Evolutionary conservation across 73 alveolate species (phyloP), one percentile per base, ranked within the genome.

Genomic region (Halteria grandinella): DNA sequence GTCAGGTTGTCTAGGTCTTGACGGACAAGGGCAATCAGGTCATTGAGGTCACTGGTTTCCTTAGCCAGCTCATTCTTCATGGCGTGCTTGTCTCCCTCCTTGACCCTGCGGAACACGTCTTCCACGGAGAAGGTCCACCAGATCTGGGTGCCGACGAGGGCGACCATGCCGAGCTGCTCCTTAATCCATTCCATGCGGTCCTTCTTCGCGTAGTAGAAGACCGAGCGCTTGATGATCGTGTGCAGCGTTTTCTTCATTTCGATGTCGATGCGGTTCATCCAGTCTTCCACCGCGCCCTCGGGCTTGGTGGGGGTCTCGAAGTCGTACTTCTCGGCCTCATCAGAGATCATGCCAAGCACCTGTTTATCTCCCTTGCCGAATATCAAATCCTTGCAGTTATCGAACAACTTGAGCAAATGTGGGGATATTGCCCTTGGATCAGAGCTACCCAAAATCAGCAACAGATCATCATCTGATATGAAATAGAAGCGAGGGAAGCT

Each of bases 61-160:
- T 90, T 80, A 45, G 94, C 91, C 29, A 95, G 88, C 69, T 97
- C 99, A 37, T 95, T 83, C 84, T 97, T 97, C 99, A 97, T 97
- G 21, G 99, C 99, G 70, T 95, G 96, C 81, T 97, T 97, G 83
- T 97, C 98, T 27, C 99, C 99, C 63, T 97, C 99, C 55, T 88
- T 89, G 37, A 97, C 99, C 76, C 95, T 97, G 69, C 98, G 76
- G 91, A 98, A 97, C n/a, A 96, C 99, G 75, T 96, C 98, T 89
- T 97, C 99, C 20, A 98, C 99, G 51, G 96, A 87, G 97, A 99
- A 97, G 15, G 99, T 98, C 99, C 99, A 98, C 99, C 99, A 97
- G 69, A 97, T 94, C 89, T 98, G 97, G 24, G 98, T 91, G 36
- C 99, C 99, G 29, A 92, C 97, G 12, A 98, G 91, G 33, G 99